Evolutionary conservation across 257 asterid species (phyloP).

Genomic region (Petrea volubilis): DNA sequence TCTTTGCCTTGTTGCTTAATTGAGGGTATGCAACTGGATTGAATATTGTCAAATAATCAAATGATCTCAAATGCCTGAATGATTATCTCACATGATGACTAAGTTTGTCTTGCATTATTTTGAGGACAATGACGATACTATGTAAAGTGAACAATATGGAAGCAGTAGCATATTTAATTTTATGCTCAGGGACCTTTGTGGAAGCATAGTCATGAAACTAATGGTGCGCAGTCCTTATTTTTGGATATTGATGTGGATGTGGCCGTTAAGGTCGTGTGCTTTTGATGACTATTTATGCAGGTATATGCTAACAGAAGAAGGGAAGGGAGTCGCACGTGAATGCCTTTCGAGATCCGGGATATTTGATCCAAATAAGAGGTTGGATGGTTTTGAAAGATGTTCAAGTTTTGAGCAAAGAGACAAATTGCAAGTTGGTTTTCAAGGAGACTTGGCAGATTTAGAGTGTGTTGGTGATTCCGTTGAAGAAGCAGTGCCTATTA

Average conservation of each 20-base stretch:
- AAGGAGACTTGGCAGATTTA: constrained; percentile 33
- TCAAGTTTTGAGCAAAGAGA: constrained; percentile 40
- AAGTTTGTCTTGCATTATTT: constrained; percentile 4
- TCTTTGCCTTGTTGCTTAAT: constrained; percentile 1
- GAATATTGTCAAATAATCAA: background rate
- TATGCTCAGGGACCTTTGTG: background rate
- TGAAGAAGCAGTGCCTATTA: constrained; percentile 38
- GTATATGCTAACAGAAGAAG: constrained; percentile 95
- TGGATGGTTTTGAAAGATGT: constrained; percentile 30
- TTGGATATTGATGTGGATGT: constrained; percentile 12
- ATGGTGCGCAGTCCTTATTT: background rate
- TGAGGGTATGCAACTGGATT: constrained; percentile 1
- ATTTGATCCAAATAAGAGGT: constrained; percentile 35
- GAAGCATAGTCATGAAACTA: background rate
- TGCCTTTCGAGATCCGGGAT: constrained; percentile 82
- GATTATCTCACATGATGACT: background rate
- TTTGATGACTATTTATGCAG: constrained; percentile 41
- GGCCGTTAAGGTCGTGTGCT: background rate
- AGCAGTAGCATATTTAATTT: background rate
- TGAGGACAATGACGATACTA: background rate
- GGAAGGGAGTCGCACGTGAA: constrained; percentile 79
- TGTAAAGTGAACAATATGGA: background rate
- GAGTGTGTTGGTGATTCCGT: constrained; percentile 36
- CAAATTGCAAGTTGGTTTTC: constrained; percentile 27
- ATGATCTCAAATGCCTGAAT: background rate